Evolutionary conservation across 2,329 filamentous ascomycete genomes (phyloP), one percentile per base, ranked within the genome.

Genomic region (Cladosporium sp.): DNA sequence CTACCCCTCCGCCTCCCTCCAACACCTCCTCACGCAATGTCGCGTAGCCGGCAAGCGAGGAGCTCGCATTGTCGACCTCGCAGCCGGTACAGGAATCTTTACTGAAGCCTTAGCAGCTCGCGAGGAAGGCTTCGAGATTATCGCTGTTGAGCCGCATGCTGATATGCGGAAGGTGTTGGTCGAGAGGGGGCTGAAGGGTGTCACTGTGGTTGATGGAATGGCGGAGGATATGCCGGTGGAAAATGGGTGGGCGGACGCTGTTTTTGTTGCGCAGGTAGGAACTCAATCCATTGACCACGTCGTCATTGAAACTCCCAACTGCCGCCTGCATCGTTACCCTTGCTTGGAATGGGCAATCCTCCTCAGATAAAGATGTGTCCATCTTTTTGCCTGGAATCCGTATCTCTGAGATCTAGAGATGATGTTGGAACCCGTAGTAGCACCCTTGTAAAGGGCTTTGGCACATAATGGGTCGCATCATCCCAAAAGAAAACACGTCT

Each of bases 51-150:
- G 75, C 24, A 66, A 76, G 17, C 52, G 71, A 6, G 73, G 75
- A 45, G 79, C 80, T 13, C 78, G 72, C 44, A 72, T 89, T 39
- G 69, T 89, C 22, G 87, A 90, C 68, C 75, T 90, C 17, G 87
- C 81, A 1, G 84, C 85, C 3, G 86, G 87, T 0, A 89, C 86
- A 0, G 87, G 87, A 24, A 89, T 89, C 66, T 85, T 89, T 66
- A 89, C 87, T 0, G 83, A 86, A 68, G 64, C 80, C 17, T 76
- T 91, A 34, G 81, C 83, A 6, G 74, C 70, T 13, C 75, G 86
- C 28, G 74, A 78, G 0, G 88, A 90, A 70, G 67, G 73, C 6
- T 89, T 81, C 71, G 67, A 82, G 40, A 75, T 91, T 61, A 66
- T 85, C 45, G 81, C 85, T 47, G 75, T 90, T 49, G 81, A 89